Conservation (phyloP, 805 yeast species). For the Suhomyces faveliae region DNA sequence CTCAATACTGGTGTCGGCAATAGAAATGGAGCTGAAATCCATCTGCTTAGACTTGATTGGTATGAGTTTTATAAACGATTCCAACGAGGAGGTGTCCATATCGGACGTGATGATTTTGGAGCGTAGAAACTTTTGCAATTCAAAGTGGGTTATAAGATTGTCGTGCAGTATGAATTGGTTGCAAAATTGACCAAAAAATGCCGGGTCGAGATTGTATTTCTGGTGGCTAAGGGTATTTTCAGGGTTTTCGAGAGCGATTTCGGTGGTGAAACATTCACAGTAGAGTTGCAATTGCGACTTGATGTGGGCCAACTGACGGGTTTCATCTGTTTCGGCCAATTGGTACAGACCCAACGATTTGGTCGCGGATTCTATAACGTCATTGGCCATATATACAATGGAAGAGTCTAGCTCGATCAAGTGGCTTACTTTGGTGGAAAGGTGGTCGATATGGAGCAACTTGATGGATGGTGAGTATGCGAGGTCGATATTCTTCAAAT, state of each 20-base stretch:
- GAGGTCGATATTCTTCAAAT: constrained; percentile 14
- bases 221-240: neutral
- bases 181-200: neutral
- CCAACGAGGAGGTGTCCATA: constrained; percentile 8
- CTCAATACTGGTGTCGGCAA: constrained; percentile 10
- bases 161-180: neutral
- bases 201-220: neutral
- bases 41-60: constrained; percentile 12
- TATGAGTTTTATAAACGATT: constrained; percentile 14
- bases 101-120: constrained; percentile 9
- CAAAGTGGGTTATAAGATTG: constrained; percentile 8
- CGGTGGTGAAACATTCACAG: neutral
- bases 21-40: constrained; percentile 7
- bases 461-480: constrained; percentile 14
- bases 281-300: neutral
- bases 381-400: neutral
- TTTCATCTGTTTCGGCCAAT: neutral
- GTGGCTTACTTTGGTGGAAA: constrained; percentile 9
- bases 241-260: neutral
- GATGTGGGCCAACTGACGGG: neutral
- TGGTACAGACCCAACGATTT: neutral
- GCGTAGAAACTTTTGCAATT: constrained; percentile 10
- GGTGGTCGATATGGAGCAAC: constrained; percentile 9
- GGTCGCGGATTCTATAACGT: neutral
- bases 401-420: constrained; percentile 13